phyloP scores from a whole-genome alignment of 345 rosid species.

The Hypericum androsaemum region DNA sequence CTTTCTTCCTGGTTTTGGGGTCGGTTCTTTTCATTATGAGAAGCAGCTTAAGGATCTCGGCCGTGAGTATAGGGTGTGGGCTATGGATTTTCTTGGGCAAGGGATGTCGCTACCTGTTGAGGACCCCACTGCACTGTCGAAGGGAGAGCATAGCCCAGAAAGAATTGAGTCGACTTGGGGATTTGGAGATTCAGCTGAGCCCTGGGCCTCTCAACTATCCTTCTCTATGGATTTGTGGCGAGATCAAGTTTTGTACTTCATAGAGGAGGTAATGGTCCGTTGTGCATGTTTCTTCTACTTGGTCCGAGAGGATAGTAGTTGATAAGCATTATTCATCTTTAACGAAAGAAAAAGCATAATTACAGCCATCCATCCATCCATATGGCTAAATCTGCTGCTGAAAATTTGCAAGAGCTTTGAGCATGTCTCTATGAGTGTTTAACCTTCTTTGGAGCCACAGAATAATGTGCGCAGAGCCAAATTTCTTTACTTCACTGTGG shows the following conservation, averaged over 20 bases:
- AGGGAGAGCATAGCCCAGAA: slow-evolving; percentile 19
- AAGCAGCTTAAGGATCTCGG: slow-evolving; percentile 88
- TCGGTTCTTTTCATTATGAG: slow-evolving; percentile 91
- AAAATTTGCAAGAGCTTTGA: no score
- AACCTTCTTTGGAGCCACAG: no score
- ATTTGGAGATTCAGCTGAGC: slow-evolving; percentile 65
- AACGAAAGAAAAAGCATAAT: no score
- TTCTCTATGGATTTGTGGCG: slow-evolving; percentile 81
- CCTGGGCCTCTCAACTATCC: slow-evolving; percentile 74
- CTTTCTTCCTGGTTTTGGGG: slow-evolving; percentile 96
- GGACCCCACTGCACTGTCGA: slow-evolving; percentile 48
- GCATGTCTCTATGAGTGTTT: no score
- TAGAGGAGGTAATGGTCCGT: slow-evolving; percentile 50
- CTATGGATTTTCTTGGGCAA: slow-evolving; percentile 92
- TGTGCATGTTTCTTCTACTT: background rate
- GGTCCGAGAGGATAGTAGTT: background rate
- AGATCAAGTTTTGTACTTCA: slow-evolving; percentile 68
- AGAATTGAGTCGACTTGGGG: slow-evolving; percentile 50
- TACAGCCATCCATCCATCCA: no score
- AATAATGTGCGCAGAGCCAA: no score
- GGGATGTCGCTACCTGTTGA: slow-evolving; percentile 73
- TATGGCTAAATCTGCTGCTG: no score
- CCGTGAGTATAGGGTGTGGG: slow-evolving; percentile 85
- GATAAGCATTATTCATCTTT: no score
- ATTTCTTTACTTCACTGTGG: no score